phyloP scores from a whole-genome alignment of 768 basidiomycete genomes.

The Russula compacta region DNA sequence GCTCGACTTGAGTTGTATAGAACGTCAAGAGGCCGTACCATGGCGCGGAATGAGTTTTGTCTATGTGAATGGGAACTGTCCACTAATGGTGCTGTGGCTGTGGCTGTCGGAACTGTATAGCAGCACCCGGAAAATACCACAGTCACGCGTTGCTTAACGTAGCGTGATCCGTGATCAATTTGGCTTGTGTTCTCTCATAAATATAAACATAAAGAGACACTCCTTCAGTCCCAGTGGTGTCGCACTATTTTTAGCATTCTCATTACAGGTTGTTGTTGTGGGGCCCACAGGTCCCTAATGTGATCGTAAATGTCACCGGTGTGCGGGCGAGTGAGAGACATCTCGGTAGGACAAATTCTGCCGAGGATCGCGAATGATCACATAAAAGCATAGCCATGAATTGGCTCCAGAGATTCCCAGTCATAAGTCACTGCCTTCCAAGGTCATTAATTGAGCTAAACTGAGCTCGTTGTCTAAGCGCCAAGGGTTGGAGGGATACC shows the following conservation, averaged over 20 bases:
- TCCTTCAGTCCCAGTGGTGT: too few relatives aligned
- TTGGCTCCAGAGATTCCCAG: too few relatives aligned
- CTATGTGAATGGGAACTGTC: not conserved
- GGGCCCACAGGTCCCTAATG: not conserved
- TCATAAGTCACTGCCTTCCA: not conserved
- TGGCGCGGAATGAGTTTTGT: not conserved
- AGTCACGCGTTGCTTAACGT: too few relatives aligned
- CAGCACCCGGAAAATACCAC: slow-evolving; percentile 4
- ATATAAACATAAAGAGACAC: too few relatives aligned
- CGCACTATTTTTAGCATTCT: not conserved
- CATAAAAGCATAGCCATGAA: not conserved
- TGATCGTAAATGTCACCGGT: not conserved
- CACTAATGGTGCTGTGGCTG: not conserved
- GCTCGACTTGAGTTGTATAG: not conserved
- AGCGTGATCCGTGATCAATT: too few relatives aligned
- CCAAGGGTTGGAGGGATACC: not conserved
- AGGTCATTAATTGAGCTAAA: not conserved
- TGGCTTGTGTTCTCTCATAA: too few relatives aligned
- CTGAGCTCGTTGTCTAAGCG: not conserved
- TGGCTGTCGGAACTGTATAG: slow-evolving; percentile 16
- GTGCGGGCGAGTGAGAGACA: not conserved
- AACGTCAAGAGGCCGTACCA: not conserved
- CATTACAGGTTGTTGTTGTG: not conserved
- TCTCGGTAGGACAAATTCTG: not conserved
- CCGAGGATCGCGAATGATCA: not conserved